Conservation (phyloP, 2,329 filamentous ascomycete genomes). For the Pseudogymnoascus sp. region DNA sequence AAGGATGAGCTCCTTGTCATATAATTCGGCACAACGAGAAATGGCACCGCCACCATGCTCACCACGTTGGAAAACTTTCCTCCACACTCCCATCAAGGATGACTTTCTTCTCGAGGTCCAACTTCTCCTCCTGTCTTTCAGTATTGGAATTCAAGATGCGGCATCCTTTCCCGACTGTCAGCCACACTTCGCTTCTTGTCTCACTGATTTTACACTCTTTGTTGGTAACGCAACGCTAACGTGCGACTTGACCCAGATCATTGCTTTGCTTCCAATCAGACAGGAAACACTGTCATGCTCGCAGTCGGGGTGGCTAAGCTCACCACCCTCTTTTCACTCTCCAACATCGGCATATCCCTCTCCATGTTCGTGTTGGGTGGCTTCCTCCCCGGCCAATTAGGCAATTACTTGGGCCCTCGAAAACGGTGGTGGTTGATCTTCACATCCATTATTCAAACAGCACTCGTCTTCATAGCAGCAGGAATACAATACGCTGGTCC, state of each 20-base stretch:
- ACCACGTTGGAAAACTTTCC: background rate
- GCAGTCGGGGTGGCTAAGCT: slow-evolving; percentile 11
- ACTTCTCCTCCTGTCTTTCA: slow-evolving; percentile 31
- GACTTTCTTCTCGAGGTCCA: slow-evolving; percentile 25
- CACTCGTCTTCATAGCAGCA: slow-evolving; percentile 44
- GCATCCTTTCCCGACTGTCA: slow-evolving; percentile 45
- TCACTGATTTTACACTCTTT: too few relatives aligned
- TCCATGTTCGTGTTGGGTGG: slow-evolving; percentile 47
- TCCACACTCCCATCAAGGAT: slow-evolving; percentile 9
- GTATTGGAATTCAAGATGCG: slow-evolving; percentile 36
- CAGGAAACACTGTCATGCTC: slow-evolving; percentile 52
- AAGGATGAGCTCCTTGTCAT: too few relatives aligned
- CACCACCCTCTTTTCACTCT: slow-evolving; percentile 38
- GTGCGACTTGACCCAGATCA: slow-evolving; percentile 31
- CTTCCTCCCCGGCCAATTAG: slow-evolving; percentile 47
- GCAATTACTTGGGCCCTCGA: slow-evolving; percentile 43
- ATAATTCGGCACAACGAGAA: too few relatives aligned
- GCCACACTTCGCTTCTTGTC: too few relatives aligned
- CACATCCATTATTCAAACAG: slow-evolving; percentile 46
- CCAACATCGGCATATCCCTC: slow-evolving; percentile 47
- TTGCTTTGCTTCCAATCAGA: slow-evolving; percentile 57
- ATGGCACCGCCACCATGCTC: too few relatives aligned
- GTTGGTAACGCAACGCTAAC: too few relatives aligned
- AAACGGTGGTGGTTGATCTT: slow-evolving; percentile 44
- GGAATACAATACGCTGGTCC: slow-evolving; percentile 36